Conservation (phyloP, 257 asterid genomes). For the Petrea volubilis region DNA sequence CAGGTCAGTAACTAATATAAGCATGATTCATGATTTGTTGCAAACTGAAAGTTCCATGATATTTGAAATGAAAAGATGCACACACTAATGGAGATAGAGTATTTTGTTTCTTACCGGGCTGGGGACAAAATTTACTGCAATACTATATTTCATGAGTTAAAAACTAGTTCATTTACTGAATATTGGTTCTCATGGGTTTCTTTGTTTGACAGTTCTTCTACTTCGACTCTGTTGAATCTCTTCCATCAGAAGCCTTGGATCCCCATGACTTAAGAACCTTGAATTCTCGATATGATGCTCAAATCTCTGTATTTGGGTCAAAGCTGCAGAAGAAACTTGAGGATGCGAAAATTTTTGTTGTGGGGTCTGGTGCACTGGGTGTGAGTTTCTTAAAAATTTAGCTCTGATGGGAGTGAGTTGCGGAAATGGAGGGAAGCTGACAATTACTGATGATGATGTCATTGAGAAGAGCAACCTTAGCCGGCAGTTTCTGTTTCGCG, state of each 20-base stretch:
- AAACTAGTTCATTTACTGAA: neutral
- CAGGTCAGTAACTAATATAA: conserved; percentile 51
- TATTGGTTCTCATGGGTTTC: conserved; percentile 2
- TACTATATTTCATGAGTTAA: neutral
- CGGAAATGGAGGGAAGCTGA: conserved; percentile 67
- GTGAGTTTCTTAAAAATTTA: conserved; percentile 88
- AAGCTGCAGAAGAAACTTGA: conserved; percentile 82
- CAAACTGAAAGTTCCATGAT: neutral
- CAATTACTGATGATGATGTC: conserved; percentile 90
- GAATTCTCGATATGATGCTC: conserved; percentile 92
- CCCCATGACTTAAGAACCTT: conserved; percentile 67
- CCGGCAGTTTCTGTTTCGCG: conserved; percentile 92
- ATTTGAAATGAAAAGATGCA: neutral
- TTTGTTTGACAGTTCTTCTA: conserved; percentile 68
- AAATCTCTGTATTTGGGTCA: conserved; percentile 87
- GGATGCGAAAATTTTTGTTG: conserved; percentile 76
- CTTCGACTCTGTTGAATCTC: conserved; percentile 89
- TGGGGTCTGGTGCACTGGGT: conserved; percentile 99
- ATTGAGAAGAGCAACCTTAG: conserved; percentile 96
- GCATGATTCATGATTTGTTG: neutral
- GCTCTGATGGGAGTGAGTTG: conserved; percentile 93
- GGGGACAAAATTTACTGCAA: neutral
- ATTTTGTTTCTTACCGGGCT: neutral
- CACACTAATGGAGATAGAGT: neutral
- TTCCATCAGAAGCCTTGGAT: conserved; percentile 76